Evolutionary conservation across 768 basidiomycete genomes (phyloP), one percentile per base, ranked within the genome.

Genomic region (Pulveroboletus sp.): DNA sequence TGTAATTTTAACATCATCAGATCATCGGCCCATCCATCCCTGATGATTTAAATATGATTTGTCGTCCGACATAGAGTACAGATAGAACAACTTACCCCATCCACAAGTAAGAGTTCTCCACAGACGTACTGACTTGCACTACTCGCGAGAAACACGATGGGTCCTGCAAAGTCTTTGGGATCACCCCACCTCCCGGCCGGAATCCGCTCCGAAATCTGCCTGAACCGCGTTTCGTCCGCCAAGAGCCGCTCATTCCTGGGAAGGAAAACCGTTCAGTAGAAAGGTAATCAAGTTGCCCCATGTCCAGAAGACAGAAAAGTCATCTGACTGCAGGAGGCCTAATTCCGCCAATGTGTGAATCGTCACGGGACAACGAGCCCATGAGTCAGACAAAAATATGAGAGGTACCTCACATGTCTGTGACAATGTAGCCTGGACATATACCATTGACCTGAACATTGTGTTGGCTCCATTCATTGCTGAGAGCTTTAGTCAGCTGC

Each of bases 371-470:
- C 10, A 27, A 50, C 24, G 36, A 27, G 41, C 35, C 51, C 39
- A 30, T 45, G 41, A 6, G 5, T 39, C 43, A 49, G 46, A 39
- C 36, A 31, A 50, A 49, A 49, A 57, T 51, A 54, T 36, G 46
- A 50, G 50, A 50, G 52, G 70, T 64, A 49, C 43, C 53, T 71
- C 70, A 89, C 87, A 93, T 93, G 58, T 95, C 93, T 32, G 92
- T 95, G 26, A 79, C 78, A 60, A 94, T 84, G 68, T 93, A 93
- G 30, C 91, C 92, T 28, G 91, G 91, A 57, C 84, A 84, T 56
- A 95, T 88, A 21, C 79, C 86, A 63, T 94, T 93, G 15, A 94
- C 90, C 66, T 92, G 86, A 46, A 95, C 81, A 57, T 90, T 91
- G 59, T 89, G 80, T 60, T 78, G 77, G 53, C 88, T 86, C 93